These are phyloP conservation scores for Diaporthe vaccinii DNA, from an alignment of 2,329 filamentous ascomycete species.

Conservation along the genomic window DNA sequence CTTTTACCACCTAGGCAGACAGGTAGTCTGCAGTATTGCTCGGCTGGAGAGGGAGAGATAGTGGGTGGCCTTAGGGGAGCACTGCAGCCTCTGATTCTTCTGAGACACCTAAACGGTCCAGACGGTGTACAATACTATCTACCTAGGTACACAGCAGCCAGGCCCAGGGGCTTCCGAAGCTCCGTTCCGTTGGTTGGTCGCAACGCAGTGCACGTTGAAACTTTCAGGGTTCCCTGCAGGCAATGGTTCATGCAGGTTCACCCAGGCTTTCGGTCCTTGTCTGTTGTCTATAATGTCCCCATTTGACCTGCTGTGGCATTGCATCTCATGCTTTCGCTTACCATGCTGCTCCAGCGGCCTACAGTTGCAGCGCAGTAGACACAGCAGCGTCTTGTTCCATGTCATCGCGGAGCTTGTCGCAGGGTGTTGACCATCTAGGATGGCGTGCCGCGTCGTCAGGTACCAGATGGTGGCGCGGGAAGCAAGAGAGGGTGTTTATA, in stretches of 20 bases:
- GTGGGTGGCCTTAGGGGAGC: not conserved
- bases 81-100: not conserved
- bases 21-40: not conserved
- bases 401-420: not conserved
- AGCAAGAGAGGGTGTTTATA: not conserved
- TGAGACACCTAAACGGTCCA: not conserved
- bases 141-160: not conserved
- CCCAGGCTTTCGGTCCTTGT: not conserved
- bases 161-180: not conserved
- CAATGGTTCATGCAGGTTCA: constrained; percentile 16
- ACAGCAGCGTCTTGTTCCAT: too few species aligned
- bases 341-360: not conserved
- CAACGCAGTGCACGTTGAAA: not conserved
- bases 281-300: not conserved
- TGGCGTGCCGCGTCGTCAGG: not conserved
- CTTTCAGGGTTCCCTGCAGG: constrained; percentile 2
- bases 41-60: not conserved
- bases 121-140: not conserved
- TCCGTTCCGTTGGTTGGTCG: not conserved
- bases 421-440: not conserved
- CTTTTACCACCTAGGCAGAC: not conserved
- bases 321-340: constrained; percentile 21
- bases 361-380: not conserved
- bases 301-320: not conserved
- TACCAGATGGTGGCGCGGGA: not conserved